These are phyloP conservation scores for Mediolabrus comicus DNA, from an alignment of 108 stramenopile species.

Conservation along the genomic window DNA sequence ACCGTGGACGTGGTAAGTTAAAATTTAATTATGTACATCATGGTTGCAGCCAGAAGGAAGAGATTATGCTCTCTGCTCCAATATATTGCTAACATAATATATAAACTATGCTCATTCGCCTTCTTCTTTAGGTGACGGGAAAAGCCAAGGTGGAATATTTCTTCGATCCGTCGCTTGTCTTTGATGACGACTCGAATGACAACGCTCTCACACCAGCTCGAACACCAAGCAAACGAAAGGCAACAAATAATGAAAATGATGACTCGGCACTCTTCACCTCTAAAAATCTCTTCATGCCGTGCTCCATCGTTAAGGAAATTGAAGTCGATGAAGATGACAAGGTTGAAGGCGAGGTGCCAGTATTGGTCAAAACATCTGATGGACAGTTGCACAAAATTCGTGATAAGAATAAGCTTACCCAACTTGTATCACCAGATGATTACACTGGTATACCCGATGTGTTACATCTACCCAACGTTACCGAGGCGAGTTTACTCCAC, in stretches of 20 bases:
- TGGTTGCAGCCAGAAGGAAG: not conserved
- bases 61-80: not conserved
- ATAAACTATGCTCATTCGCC: not conserved
- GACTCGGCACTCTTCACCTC: slow-evolving; percentile 48
- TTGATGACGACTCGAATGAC: slow-evolving; percentile 34
- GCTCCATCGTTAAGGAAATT: slow-evolving; percentile 75
- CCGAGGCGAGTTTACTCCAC: slow-evolving; percentile 84
- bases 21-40: not conserved
- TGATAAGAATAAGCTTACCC: slow-evolving; percentile 52
- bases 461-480: slow-evolving; percentile 76
- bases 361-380: slow-evolving; percentile 82
- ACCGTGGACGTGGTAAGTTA: slow-evolving; percentile 22
- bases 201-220: slow-evolving; percentile 30
- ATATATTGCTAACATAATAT: not conserved
- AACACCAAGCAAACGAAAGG: slow-evolving; percentile 9
- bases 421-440: slow-evolving; percentile 69
- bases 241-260: not conserved
- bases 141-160: slow-evolving; percentile 85
- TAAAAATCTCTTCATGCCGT: slow-evolving; percentile 78
- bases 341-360: slow-evolving; percentile 44
- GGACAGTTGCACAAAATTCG: slow-evolving; percentile 80
- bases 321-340: slow-evolving; percentile 31
- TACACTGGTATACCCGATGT: slow-evolving; percentile 80
- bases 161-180: slow-evolving; percentile 72
- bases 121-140: slow-evolving; percentile 67